A percentile compares a stretch with the other conserved stretches of the same genome.
These are phyloP conservation scores for Paradendryphiella salina DNA, from an alignment of 2,329 filamentous ascomycete species.

Conservation along the genomic window DNA sequence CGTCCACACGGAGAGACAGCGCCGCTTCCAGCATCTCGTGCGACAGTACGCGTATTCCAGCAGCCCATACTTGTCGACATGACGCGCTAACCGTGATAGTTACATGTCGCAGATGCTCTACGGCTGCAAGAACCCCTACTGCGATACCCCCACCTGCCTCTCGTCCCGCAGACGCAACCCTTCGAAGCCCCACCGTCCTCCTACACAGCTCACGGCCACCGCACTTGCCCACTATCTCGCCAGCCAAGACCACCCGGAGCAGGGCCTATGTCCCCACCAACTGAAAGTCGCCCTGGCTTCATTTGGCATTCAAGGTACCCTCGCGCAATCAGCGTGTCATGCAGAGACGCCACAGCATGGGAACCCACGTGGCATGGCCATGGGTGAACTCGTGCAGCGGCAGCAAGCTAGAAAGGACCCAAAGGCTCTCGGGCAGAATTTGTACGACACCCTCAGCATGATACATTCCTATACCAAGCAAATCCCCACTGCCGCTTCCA, in stretches of 20 bases:
- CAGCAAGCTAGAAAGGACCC: conserved; percentile 55
- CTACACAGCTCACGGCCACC: conserved; percentile 79
- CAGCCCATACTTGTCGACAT: conserved; percentile 8
- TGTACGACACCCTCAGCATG: conserved; percentile 51
- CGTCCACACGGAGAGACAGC: conserved; percentile 33
- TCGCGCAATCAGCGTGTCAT: background rate
- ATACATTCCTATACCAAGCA: conserved; percentile 43
- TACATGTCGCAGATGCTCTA: conserved; percentile 81
- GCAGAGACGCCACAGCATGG: background rate
- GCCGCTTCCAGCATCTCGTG: conserved; percentile 40
- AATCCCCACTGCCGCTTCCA: conserved; percentile 29
- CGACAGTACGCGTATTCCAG: conserved; percentile 27
- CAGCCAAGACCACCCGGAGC: conserved; percentile 75
- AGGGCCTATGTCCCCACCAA: conserved; percentile 64
- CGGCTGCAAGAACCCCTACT: conserved; percentile 71
- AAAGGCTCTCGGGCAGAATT: conserved; percentile 64
- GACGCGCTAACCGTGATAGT: conserved; percentile 50
- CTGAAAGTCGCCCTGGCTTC: conserved; percentile 39
- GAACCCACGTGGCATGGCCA: background rate
- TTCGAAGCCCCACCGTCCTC: conserved; percentile 72
- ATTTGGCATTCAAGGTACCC: conserved; percentile 27
- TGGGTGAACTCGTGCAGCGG: conserved; percentile 26
- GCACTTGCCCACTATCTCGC: conserved; percentile 80
- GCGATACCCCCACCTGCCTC: conserved; percentile 77
- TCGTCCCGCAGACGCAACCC: conserved; percentile 71